Evolutionary conservation across 768 basidiomycete species (phyloP), one percentile per base, ranked within the genome.

Genomic region (Xerocomus brunneocitrinus): DNA sequence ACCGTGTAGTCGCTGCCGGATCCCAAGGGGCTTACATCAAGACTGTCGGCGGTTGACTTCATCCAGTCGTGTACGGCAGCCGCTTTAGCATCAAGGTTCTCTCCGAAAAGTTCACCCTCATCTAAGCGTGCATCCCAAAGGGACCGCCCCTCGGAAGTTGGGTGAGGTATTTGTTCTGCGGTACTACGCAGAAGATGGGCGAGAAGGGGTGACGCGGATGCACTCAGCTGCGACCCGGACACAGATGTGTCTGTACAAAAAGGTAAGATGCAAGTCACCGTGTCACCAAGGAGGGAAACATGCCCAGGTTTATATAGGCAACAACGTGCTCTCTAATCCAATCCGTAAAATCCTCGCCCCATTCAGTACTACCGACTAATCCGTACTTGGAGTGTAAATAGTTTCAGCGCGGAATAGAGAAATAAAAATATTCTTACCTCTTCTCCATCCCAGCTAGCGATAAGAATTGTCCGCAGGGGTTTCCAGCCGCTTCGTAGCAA

Each of bases 1-100:
- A 91, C 87, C 0, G 95, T 97, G 61, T 79, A 98, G 69, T 98
- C 95, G 52, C 89, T 91, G 28, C 91, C 91, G 47, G 85, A 89
- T 35, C 91, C 91, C 19, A 93, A 72, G 14, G 89, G 79, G 0
- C 38, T 34, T 30, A 93, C 69, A 19, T 77, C 79, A 2, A 69
- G 62, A 10, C 71, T 66, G 27, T 71, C 63, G 28, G 67, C 64
- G 4, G 66, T 55, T 3, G 61, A 63, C 40, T 54, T 40, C 42
- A 38, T 55, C 45, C 65, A 63, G 40, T 69, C 49, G 41, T 68
- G 57, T 54, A 68, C 52, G 24, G 57, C 57, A 3, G 60, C 27
- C 2, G 68, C 67, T 43, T 70, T 71, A 22, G 49, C 42, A 22
- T 72, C 68, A 38, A 70, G 44, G 36, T 61, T 62, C 25, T 66